Conservation (phyloP, 495 filamentous ascomycete species). For the Thermothielavioides terrestris region DNA sequence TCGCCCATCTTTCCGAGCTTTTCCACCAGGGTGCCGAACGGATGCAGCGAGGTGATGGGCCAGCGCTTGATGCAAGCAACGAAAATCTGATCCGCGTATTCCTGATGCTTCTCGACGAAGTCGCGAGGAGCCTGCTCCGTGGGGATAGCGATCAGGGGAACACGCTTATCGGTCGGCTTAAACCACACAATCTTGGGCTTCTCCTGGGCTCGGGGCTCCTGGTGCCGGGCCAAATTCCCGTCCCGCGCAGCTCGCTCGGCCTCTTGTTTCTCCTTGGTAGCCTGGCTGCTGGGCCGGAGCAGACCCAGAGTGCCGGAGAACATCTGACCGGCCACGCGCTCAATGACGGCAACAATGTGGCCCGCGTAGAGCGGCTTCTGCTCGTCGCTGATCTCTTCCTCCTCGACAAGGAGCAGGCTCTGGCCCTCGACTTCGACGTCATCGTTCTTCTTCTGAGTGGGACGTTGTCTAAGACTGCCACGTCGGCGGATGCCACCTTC, state of each 20-base stretch:
- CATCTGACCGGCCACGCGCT: conserved; percentile 96
- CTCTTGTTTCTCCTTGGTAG: conserved; percentile 99
- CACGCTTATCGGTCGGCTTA: conserved; percentile 98
- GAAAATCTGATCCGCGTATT: conserved; percentile 94
- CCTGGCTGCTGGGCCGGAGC: conserved; percentile 92
- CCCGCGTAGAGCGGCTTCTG: conserved; percentile 96
- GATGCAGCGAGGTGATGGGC: conserved; percentile 98
- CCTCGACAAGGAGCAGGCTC: conserved; percentile 90
- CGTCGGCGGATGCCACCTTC: conserved; percentile 82
- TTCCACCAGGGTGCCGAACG: conserved; percentile 95
- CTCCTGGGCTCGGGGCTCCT: conserved; percentile 74
- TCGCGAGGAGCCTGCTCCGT: conserved; percentile 96
- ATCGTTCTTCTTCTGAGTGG: conserved; percentile 99
- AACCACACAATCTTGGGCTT: conserved; percentile 99
- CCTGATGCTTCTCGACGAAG: conserved; percentile 97
- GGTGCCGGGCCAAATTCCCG: conserved; percentile 62
- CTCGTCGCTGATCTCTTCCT: conserved; percentile 98
- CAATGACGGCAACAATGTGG: conserved; percentile 93
- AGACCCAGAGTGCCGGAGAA: conserved; percentile 94
- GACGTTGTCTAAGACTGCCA: conserved; percentile 90
- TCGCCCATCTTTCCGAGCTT: conserved; percentile 97
- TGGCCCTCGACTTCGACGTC: conserved; percentile 98
- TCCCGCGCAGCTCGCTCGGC: conserved; percentile 89
- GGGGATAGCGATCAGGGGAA: conserved; percentile 94
- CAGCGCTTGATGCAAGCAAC: conserved; percentile 98